Conservation (phyloP, 495 filamentous ascomycete genomes). For the Penicillium tannophilum region DNA sequence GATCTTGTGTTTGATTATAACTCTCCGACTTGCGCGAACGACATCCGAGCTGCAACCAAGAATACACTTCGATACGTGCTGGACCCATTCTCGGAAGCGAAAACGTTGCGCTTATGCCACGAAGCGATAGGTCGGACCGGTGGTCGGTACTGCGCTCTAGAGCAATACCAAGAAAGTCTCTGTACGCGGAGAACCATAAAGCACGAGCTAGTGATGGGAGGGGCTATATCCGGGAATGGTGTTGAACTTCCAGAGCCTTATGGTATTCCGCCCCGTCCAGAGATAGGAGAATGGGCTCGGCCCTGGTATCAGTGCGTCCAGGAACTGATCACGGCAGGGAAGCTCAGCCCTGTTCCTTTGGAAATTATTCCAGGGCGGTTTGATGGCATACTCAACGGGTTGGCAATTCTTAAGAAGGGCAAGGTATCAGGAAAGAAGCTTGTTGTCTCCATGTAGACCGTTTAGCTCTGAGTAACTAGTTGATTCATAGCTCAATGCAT, state of each 20-base stretch:
- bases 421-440: conserved; percentile 35
- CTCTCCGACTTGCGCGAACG: conserved; percentile 37
- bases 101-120: conserved; percentile 43
- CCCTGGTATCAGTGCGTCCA: conserved; percentile 27
- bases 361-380: conserved; percentile 25
- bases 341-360: conserved; percentile 25
- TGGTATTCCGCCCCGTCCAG: conserved; percentile 22
- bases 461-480: not conserved
- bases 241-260: conserved; percentile 34
- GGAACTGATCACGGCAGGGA: conserved; percentile 21
- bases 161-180: conserved; percentile 33
- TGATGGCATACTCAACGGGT: conserved; percentile 30
- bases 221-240: conserved; percentile 30
- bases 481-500: too few species aligned
- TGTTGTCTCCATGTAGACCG: conserved; percentile 16
- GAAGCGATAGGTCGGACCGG: conserved; percentile 42
- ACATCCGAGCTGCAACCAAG: conserved; percentile 43
- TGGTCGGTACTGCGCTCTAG: conserved; percentile 43
- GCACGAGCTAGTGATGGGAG: conserved; percentile 32
- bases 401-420: conserved; percentile 28
- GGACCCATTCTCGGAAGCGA: conserved; percentile 42
- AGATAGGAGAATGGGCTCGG: conserved; percentile 25
- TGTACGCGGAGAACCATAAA: conserved; percentile 29
- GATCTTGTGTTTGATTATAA: conserved; percentile 58
- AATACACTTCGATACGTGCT: conserved; percentile 40